Conservation (phyloP, 306 rosid species). For the Pyrus communis region DNA sequence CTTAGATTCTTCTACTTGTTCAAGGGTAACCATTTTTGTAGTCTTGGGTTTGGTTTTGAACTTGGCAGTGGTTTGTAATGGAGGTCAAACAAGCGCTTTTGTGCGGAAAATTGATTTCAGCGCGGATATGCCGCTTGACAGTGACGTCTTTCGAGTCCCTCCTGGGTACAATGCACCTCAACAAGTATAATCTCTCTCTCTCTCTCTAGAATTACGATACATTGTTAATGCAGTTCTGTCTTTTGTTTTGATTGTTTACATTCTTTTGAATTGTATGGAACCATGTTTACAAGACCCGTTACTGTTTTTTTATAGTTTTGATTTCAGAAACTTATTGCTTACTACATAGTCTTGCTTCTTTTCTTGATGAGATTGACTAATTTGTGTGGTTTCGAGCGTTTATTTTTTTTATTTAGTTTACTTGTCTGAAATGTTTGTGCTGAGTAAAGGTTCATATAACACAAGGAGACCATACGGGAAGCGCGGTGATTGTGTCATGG, state of each 20-base stretch:
- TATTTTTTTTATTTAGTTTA: not conserved
- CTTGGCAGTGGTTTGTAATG: conserved; percentile 18
- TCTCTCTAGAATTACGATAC: not conserved
- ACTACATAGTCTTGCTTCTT: not conserved
- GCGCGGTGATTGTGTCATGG: conserved; percentile 59
- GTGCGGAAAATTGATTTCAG: conserved; percentile 34
- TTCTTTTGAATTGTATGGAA: too few relatives aligned
- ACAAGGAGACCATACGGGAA: conserved; percentile 60
- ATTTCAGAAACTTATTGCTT: not conserved
- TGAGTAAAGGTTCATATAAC: conserved; percentile 58
- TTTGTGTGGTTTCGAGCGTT: not conserved
- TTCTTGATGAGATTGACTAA: not conserved
- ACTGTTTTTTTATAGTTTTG: not conserved
- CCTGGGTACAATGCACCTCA: conserved; percentile 58
- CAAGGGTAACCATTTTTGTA: not conserved
- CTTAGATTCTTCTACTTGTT: conserved; percentile 9
- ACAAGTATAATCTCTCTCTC: conserved; percentile 26
- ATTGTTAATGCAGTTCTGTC: not conserved
- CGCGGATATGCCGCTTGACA: conserved; percentile 47
- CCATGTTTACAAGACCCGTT: too few relatives aligned
- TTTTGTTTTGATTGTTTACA: not conserved
- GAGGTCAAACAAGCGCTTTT: conserved; percentile 32
- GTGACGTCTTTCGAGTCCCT: conserved; percentile 42
- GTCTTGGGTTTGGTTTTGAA: conserved; percentile 23
- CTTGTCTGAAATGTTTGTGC: not conserved